Conservation (phyloP, 176 grass and related monocot species). For the Lolium perenne region DNA sequence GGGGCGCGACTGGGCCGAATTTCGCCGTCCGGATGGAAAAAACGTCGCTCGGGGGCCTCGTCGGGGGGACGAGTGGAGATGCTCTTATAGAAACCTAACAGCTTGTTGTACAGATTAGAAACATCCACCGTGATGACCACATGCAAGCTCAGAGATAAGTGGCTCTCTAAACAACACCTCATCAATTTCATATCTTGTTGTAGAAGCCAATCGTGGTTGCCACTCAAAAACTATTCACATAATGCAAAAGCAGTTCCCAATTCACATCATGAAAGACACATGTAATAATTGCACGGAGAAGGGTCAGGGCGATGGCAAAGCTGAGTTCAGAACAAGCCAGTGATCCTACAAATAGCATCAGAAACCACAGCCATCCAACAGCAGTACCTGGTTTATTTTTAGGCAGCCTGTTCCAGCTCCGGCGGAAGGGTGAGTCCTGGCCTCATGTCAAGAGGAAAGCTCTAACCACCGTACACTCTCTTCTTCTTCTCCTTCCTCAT, state of each 20-base stretch:
- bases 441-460: conserved; percentile 47
- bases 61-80: too few relatives aligned
- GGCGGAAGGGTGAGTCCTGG: conserved; percentile 34
- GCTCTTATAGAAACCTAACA: conserved; percentile 42
- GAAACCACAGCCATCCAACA: conserved; percentile 38
- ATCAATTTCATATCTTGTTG: conserved; percentile 15
- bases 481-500: conserved; percentile 38
- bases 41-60: too few relatives aligned
- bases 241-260: conserved; percentile 15
- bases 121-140: conserved; percentile 36
- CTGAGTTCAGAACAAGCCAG: background rate
- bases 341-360: conserved; percentile 54
- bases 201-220: conserved; percentile 37
- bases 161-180: conserved; percentile 25
- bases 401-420: conserved; percentile 18
- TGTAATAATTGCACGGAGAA: conserved; percentile 29
- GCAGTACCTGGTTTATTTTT: conserved; percentile 39
- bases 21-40: too few relatives aligned
- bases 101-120: background rate
- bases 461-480: conserved; percentile 40
- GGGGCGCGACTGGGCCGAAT: too few relatives aligned
- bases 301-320: background rate
- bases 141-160: background rate
- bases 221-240: conserved; percentile 11
- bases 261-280: conserved; percentile 37